Base-by-base conservation (phyloP, 2,329 filamentous ascomycete species). In the Exophiala oligosperma region DNA sequence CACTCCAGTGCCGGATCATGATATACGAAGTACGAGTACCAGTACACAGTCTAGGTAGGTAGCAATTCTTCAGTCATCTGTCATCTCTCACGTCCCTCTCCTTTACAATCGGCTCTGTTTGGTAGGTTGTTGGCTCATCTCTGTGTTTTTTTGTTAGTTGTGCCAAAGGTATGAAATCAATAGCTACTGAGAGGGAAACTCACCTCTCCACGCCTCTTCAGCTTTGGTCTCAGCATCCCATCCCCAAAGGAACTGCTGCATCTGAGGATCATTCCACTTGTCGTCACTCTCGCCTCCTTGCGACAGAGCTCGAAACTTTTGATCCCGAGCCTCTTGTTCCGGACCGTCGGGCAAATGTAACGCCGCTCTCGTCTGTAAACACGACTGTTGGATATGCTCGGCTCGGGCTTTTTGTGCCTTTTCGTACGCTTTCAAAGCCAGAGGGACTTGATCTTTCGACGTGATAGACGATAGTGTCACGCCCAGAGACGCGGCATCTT, bases 231-330 rank as follows among this genome's bases (percentile, higher is more conserved):
- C 77, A 66, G 84, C 85, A 72, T 88, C 85, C 67, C 85, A 79
- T 14, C 81, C 79, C 72, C 88, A 88, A 61, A 88, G 82, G 78
- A 82, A 81, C 70, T 81, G 78, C 72, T 89, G 86, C 49, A 88
- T 83, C 66, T 88, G 85, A 8, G 85, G 84, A 71, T 86, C 87
- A 4, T 84, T 84, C 86, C 86, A 89, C 74, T 88, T 88, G 73
- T 89, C 86, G 6, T 73, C 72, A 23, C 75, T 77, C 1, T 77
- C 77, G 68, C 78, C 80, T 17, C 62, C 68, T 65, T 74, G 67
- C 59, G 75, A 77, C 61, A 82, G 75, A 53, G 79, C 79, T 57
- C 77, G 79, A 69, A 85, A 85, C 54, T 79, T 74, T 68, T 75
- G 77, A 64, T 72, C 68, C 21, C 68, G 62, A 49, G 57, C 61